Percentiles rank a stretch among this genome's conserved stretches.
These are phyloP conservation scores for Fomitopsis palustris DNA, from an alignment of 1,284 basidiomycete genomes.

Conservation along the genomic window DNA sequence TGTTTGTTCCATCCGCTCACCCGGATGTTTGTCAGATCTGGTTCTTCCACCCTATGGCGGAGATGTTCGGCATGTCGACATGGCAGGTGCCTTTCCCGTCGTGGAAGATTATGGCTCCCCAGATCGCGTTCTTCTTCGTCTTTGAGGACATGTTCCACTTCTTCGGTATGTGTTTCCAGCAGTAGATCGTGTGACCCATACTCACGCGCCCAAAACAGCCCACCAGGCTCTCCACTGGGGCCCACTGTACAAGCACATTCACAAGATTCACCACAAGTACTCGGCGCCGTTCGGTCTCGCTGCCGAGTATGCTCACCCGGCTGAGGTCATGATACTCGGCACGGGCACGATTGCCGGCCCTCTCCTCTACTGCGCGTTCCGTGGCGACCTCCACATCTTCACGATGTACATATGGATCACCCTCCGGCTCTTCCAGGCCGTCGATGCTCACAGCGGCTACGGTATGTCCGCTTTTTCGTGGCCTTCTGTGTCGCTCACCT, in stretches of 20 bases:
- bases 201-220: conserved; percentile 42
- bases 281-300: conserved; percentile 96
- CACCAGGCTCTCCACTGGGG: conserved; percentile 92
- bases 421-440: conserved; percentile 93
- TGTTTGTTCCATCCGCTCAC: not conserved
- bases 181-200: conserved; percentile 5
- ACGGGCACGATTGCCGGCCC: conserved; percentile 88
- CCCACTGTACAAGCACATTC: conserved; percentile 93
- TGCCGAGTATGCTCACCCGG: conserved; percentile 96
- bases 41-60: conserved; percentile 95
- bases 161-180: conserved; percentile 45
- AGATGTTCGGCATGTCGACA: conserved; percentile 87
- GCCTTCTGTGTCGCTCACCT: not conserved
- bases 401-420: conserved; percentile 95
- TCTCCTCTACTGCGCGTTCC: conserved; percentile 78
- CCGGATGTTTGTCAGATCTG: conserved; percentile 63
- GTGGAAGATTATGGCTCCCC: conserved; percentile 67
- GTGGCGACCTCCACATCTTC: conserved; percentile 79
- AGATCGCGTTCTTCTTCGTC: conserved; percentile 90
- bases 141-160: conserved; percentile 96
- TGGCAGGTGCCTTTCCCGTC: conserved; percentile 91
- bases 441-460: conserved; percentile 97
- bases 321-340: conserved; percentile 89
- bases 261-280: conserved; percentile 98
- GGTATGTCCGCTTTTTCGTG: conserved; percentile 43